Percentiles rank a stretch among this genome's conserved stretches.
Evolutionary conservation across 2,329 filamentous ascomycete genomes (phyloP).

Genomic region (Trichoderma atrobrunneum): DNA sequence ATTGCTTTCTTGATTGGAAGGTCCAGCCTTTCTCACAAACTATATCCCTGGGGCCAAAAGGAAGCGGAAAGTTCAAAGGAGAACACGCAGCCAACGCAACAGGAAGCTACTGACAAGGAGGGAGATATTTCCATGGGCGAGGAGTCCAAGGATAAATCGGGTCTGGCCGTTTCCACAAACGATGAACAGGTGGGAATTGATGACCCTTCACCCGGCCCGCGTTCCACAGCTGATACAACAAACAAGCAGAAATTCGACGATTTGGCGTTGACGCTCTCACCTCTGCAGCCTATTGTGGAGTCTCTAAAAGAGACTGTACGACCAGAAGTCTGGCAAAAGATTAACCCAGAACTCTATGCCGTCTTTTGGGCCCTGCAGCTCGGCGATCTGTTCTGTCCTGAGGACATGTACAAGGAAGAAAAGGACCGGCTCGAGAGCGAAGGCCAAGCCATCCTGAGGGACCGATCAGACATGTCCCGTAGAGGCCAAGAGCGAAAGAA

Average conservation of each 20-base stretch:
- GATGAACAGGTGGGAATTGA: conserved; percentile 35
- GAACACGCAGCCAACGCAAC: conserved; percentile 27
- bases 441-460: conserved; percentile 63
- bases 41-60: conserved; percentile 46
- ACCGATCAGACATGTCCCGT: conserved; percentile 70
- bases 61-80: conserved; percentile 31
- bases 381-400: conserved; percentile 75
- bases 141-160: conserved; percentile 28
- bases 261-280: conserved; percentile 31
- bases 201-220: conserved; percentile 13
- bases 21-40: conserved; percentile 66
- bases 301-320: conserved; percentile 62
- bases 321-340: conserved; percentile 61
- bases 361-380: conserved; percentile 91
- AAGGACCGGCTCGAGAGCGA: conserved; percentile 66
- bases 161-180: conserved; percentile 27
- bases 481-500: conserved; percentile 61
- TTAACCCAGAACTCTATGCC: conserved; percentile 79
- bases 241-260: conserved; percentile 36
- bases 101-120: conserved; percentile 45
- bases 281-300: conserved; percentile 69
- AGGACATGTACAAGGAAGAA: conserved; percentile 74
- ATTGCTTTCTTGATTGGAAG: conserved; percentile 84
- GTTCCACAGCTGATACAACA: conserved; percentile 27
- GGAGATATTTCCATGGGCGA: conserved; percentile 55